Base-by-base conservation (phyloP, 805 yeast genomes). In the Nakazawaea pomicola region DNA sequence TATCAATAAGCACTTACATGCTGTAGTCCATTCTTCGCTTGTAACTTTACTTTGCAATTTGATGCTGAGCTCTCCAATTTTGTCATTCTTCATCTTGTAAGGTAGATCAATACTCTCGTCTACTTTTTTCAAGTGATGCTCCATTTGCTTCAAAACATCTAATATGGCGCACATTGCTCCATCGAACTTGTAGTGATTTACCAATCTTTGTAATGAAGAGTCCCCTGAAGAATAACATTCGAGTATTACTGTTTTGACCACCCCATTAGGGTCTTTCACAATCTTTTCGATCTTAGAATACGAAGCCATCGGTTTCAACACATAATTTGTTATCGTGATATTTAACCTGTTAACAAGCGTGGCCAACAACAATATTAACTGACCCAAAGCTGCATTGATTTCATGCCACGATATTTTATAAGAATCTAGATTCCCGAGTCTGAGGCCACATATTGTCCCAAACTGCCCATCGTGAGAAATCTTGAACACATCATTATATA, bases 301-400 rank as follows among this genome's bases (percentile, higher is more conserved):
- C 1, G 95, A 83, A 0, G 96, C 96, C 75, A 86, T 67, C 0
- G 97, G 96, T 17, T 78, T 72, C 14, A 90, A 59, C 45, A 73
- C 74, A 57, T 84, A 90, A 3, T 76, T 76, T 0, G 65, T 62
- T 7, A 86, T 55, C 24, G 68, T 68, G 19, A 87, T 57, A 7
- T 74, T 67, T 23, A 88, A 65, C 33, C 80, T 67, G 10, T 75
- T 64, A 1, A 75, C 60, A 3, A 89, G 69, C 1, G 91, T 85
- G 0, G 81, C 70, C 23, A 90, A 56, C 15, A 91, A 60, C 10
- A 88, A 61, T 2, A 86, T 74, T 2, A 90, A 64, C 49, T 90
- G 96, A 0, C 98, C 98, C 51, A 90, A 62, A 0, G 95, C 96
- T 2, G 95, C 93, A 55, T 89, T 90, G 32, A 88, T 81, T 52